These are phyloP conservation scores for Mycosarcoma maydis DNA, from an alignment of 1,284 basidiomycete species.

Conservation along the genomic window DNA sequence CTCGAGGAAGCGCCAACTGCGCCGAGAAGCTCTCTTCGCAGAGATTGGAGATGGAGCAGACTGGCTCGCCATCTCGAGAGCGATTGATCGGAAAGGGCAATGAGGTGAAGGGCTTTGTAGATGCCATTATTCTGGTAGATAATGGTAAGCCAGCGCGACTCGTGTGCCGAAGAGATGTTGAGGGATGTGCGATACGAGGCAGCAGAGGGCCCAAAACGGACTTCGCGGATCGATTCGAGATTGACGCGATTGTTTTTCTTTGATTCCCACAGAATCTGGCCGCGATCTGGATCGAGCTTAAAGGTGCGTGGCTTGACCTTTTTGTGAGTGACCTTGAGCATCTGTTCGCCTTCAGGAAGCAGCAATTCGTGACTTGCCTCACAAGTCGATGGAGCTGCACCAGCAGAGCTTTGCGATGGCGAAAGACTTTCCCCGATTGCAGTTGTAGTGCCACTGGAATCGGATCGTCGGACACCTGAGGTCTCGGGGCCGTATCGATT, in stretches of 20 bases:
- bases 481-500: not conserved
- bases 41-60: conserved; percentile 68
- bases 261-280: conserved; percentile 84
- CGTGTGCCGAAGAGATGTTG: conserved; percentile 70
- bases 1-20: conserved; percentile 53
- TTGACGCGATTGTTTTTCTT: conserved; percentile 79
- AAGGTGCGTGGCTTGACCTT: conserved; percentile 81
- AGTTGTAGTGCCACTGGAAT: not conserved
- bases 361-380: conserved; percentile 11
- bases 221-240: conserved; percentile 89
- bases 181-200: conserved; percentile 82
- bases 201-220: conserved; percentile 81
- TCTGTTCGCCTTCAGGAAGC: conserved; percentile 66
- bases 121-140: conserved; percentile 78
- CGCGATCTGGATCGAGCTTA: conserved; percentile 79
- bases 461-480: not conserved
- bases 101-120: conserved; percentile 91
- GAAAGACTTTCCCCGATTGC: not conserved
- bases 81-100: conserved; percentile 78
- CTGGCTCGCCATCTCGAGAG: conserved; percentile 72
- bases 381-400: not conserved
- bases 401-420: not conserved
- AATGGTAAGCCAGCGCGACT: conserved; percentile 77
- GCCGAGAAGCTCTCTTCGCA: conserved; percentile 55
- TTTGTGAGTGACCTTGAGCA: conserved; percentile 89